Base-by-base conservation (phyloP, 768 basidiomycete species). In the Leucosporidium creatinivorum region DNA sequence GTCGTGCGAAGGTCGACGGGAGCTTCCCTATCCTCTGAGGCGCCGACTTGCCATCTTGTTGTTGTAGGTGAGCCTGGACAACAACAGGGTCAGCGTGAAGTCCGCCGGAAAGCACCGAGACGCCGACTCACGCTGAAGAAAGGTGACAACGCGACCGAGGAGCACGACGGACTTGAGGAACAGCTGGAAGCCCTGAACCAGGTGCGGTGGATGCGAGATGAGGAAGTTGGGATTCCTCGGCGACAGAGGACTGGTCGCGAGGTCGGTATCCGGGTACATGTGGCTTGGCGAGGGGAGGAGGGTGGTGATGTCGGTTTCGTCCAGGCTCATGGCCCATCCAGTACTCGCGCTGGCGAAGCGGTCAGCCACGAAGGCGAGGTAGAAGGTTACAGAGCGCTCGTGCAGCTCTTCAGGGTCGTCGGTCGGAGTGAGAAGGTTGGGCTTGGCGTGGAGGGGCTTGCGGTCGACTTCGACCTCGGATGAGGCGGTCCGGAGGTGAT, bases 301-400 rank as follows among this genome's bases (percentile, higher is more conserved):
- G n/a, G 70, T 62, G 10, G 65, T 60, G 44, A 66, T 39, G 58
- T 72, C 70, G 26, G 54, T 66, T 65, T 68, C 70, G 21, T 68
- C 67, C 3, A 72, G 12, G 3, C 31, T 23, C 57, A 48, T 47
- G 0, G 72, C 68, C 74, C 74, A 75, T 33, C 74, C 74, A 4
- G 74, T 75, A 25, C 60, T 56, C 10, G 69, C 68, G 1, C 50
- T 44, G 18, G 72, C 63, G 31, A 69, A 65, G 15, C 70, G 58
- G 50, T 75, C 74, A 23, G 56, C 61, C 39, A 59, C 55, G 59
- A 75, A 60, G 4, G 68, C 72, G 1, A 61, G 26, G 63, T 62
- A 72, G 58, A 71, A 75, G 2, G 66, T 66, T 23, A 36, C 23
- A n/a, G 66, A n/a, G 6, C 69, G 58, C 62, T 75, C 69, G 17